These are phyloP conservation scores for Rubus parviflorus DNA, from an alignment of 306 rosid species.

Conservation along the genomic window DNA sequence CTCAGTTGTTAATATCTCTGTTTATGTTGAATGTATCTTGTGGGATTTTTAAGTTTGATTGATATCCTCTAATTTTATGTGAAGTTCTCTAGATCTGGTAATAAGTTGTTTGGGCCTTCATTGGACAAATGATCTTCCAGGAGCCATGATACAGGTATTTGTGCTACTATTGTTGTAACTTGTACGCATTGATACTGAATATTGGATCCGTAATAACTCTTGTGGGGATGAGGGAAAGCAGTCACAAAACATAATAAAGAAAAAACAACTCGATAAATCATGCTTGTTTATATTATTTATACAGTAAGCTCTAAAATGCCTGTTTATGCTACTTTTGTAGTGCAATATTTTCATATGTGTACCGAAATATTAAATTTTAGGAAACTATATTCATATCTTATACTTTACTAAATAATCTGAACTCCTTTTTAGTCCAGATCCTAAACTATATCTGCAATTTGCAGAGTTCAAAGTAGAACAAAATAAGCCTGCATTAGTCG, in stretches of 20 bases:
- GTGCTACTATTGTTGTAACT: not conserved
- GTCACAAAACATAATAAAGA: not conserved
- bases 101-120: slow-evolving; percentile 94
- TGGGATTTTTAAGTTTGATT: slow-evolving; percentile 9
- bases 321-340: not conserved
- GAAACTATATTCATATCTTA: not conserved
- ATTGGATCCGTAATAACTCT: slow-evolving; percentile 1
- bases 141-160: slow-evolving; percentile 93
- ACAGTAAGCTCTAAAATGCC: not conserved
- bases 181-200: not conserved
- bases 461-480: not conserved
- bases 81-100: slow-evolving; percentile 86
- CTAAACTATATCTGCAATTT: not conserved
- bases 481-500: not conserved
- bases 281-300: not conserved
- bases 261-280: not conserved
- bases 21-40: slow-evolving; percentile 11
- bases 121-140: slow-evolving; percentile 99
- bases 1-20: not conserved
- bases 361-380: not conserved
- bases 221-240: not conserved
- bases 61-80: slow-evolving; percentile 24
- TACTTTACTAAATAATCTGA: not conserved
- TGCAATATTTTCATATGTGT: not conserved
- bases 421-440: not conserved